Base-by-base conservation (phyloP, 768 basidiomycete genomes). In the Leccinum boreale region DNA sequence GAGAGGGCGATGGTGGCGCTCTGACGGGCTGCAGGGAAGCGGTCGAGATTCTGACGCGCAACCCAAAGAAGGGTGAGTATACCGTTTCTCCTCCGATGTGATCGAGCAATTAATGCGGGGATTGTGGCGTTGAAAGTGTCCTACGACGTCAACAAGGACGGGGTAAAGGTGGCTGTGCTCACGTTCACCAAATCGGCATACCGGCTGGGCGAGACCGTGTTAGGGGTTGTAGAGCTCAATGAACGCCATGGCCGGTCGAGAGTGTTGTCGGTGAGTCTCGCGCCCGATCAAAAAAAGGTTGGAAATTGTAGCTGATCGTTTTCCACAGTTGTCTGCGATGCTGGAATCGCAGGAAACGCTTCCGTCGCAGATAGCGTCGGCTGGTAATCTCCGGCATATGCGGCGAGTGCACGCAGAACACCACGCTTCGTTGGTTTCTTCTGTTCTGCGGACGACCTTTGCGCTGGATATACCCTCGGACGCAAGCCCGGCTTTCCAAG, bases 121-220 rank as follows among this genome's bases (percentile, higher is more conserved):
- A 3, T 31, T 21, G 21, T n/a, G 39, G 24, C 26, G 47, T 9
- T 24, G 47, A 11, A 44, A 96, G 94, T 88, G 39, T 94, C 94
- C 1, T 98, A 93, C 73, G 95, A 98, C 74, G 94, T 98, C 55
- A 90, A 87, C 68, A 97, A 98, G 77, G 92, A 96, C 35, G 93
- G 90, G 0, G 82, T 90, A 36, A 85, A 85, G 44, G 93, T 98
- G 57, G 95, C 96, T 6, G 86, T 91, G 36, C 73, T 99, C 14
- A 97, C 94, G 0, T 91, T 99, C 62, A 85, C 90, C 24, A 98
- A 98, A 74, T 86, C 88, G 42, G 90, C 92, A 0, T 98, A 92
- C 72, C 76, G 96, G 19, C 82, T 98, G 0, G 96, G 96, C 4
- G 95, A 99, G 75, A 94, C 94, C 0, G 85, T 98, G 23, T 74